Percentiles rank a stretch among this genome's conserved stretches.
These are phyloP conservation scores for Malus domestica DNA, from an alignment of 306 rosid species.

Conservation along the genomic window ASM211411v1 NC_041798.1:25710501-25711000, in stretches of 20 bases:
- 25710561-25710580: background rate
- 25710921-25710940: background rate
- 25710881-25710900: background rate
- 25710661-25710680: no score
- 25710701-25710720: no score
- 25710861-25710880: background rate
- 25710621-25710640: background rate
- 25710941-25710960: background rate
- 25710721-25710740: no score
- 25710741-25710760: background rate
- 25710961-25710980: background rate
- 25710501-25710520: background rate
- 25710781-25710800: background rate
- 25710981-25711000: no score
- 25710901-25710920: background rate
- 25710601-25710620: background rate
- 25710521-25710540: background rate
- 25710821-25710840: background rate
- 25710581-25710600: background rate
- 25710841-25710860: background rate
- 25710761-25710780: background rate
- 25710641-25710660: background rate
- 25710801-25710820: background rate
- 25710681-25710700: background rate
- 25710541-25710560: background rate